A percentile compares a stretch with the other conserved stretches of the same genome.
Conservation (phyloP, 2,329 filamentous ascomycete species). For the Penicillium sp. region DNA sequence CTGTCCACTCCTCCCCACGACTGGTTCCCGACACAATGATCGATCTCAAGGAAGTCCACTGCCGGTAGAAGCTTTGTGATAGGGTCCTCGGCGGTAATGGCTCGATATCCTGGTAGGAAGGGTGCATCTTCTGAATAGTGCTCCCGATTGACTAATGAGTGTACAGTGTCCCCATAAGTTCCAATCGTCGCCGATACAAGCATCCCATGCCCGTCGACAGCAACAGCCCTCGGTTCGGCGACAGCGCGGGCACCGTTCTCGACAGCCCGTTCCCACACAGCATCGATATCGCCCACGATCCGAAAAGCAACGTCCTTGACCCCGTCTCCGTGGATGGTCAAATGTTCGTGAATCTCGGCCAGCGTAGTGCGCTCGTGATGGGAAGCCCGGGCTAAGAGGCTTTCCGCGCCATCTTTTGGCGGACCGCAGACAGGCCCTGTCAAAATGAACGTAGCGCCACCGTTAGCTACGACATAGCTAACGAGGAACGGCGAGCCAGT, state of each 20-base stretch:
- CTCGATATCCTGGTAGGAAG: conserved; percentile 76
- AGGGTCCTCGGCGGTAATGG: conserved; percentile 49
- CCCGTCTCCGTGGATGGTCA: conserved; percentile 81
- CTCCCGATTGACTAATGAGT: conserved; percentile 74
- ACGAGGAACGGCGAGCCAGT: conserved; percentile 77
- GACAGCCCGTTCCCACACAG: conserved; percentile 71
- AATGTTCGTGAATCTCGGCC: conserved; percentile 72
- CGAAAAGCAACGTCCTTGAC: conserved; percentile 92
- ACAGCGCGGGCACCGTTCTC: conserved; percentile 66
- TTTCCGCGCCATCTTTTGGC: conserved; percentile 51
- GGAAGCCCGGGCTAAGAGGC: conserved; percentile 45
- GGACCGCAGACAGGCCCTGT: conserved; percentile 72
- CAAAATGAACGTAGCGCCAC: conserved; percentile 77
- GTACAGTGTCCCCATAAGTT: conserved; percentile 87
- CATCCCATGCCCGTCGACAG: conserved; percentile 55
- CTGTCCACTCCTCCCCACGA: conserved; percentile 78
- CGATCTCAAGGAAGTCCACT: conserved; percentile 73
- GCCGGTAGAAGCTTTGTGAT: conserved; percentile 55
- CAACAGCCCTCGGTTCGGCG: conserved; percentile 56
- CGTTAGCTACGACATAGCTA: conserved; percentile 78
- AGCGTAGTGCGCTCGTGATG: conserved; percentile 64
- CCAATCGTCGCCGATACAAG: conserved; percentile 73
- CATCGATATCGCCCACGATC: conserved; percentile 72
- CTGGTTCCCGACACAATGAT: conserved; percentile 95
- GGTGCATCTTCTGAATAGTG: conserved; percentile 61